These are phyloP conservation scores for Naematelia encephala DNA, from an alignment of 768 basidiomycete species.

Conservation along the genomic window DNA sequence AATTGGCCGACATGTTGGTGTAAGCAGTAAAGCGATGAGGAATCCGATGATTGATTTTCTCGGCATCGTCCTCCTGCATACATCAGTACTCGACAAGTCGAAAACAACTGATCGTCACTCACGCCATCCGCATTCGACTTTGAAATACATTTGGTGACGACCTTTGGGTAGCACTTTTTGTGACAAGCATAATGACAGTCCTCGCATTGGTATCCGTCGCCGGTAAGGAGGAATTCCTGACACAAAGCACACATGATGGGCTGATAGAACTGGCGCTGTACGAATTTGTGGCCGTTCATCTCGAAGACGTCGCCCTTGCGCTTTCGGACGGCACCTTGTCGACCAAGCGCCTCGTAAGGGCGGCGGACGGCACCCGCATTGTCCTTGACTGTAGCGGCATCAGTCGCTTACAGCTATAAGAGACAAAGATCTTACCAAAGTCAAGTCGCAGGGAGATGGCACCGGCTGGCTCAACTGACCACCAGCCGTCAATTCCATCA, in stretches of 20 bases:
- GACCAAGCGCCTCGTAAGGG: conserved; percentile 92
- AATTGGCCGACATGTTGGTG: conserved; percentile 95
- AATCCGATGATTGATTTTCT: conserved; percentile 98
- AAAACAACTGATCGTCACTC: conserved; percentile 49
- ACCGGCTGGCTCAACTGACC: conserved; percentile 95
- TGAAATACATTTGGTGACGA: conserved; percentile 98
- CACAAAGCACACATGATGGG: conserved; percentile 98
- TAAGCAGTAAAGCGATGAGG: conserved; percentile 96
- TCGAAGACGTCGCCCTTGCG: conserved; percentile 97
- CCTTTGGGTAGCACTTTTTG: conserved; percentile 98
- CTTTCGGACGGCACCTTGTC: conserved; percentile 96
- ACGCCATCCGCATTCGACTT: conserved; percentile 87
- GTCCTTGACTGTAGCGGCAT: conserved; percentile 73
- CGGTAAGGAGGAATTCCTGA: conserved; percentile 94
- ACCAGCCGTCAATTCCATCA: conserved; percentile 95
- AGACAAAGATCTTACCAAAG: conserved; percentile 67
- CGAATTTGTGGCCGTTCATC: conserved; percentile 99
- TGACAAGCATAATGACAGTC: conserved; percentile 99
- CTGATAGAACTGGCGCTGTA: conserved; percentile 96
- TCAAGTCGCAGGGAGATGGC: conserved; percentile 81
- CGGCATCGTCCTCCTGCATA: conserved; percentile 83
- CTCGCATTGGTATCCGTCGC: conserved; percentile 97
- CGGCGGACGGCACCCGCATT: conserved; percentile 78
- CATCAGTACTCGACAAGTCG: conserved; percentile 12
- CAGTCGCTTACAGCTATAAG: not conserved